phyloP scores from a whole-genome alignment of 83 land plant species.

The Picea abies region DNA sequence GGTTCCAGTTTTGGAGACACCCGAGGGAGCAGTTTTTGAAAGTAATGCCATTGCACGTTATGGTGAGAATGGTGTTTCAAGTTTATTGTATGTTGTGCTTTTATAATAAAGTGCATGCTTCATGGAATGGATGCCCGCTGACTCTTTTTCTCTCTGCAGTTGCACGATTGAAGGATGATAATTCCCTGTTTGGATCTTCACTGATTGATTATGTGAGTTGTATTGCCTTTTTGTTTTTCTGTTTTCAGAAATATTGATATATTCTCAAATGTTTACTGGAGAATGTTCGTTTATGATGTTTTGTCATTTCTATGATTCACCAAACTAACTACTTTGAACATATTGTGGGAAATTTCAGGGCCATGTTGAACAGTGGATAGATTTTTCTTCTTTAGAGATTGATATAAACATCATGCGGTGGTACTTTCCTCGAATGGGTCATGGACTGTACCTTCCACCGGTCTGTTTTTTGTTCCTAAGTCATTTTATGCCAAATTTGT shows the following conservation, averaged over 20 bases:
- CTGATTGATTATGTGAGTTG: slow-evolving; percentile 58
- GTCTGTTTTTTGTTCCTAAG: slow-evolving; percentile 18
- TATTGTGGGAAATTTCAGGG: slow-evolving; percentile 35
- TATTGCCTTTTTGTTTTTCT: background rate
- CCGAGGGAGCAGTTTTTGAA: slow-evolving; percentile 87
- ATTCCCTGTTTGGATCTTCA: slow-evolving; percentile 61
- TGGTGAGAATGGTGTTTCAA: slow-evolving; percentile 41
- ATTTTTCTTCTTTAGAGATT: slow-evolving; percentile 70
- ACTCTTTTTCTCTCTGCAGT: slow-evolving; percentile 39
- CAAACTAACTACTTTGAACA: background rate
- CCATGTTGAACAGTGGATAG: slow-evolving; percentile 86
- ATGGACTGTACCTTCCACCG: slow-evolving; percentile 40
- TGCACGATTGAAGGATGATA: slow-evolving; percentile 60
- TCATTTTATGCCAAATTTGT: background rate
- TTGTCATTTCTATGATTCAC: background rate
- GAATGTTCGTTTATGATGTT: background rate
- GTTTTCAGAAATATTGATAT: background rate
- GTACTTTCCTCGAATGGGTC: slow-evolving; percentile 67
- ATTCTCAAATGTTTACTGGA: background rate
- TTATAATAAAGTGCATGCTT: background rate
- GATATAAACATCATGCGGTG: slow-evolving; percentile 55
- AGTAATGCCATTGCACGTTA: slow-evolving; percentile 96
- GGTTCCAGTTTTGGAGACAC: slow-evolving; percentile 90
- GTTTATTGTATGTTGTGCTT: background rate
- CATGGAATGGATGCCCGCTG: background rate